Evolutionary conservation across 1,284 basidiomycete species (phyloP), one percentile per base, ranked within the genome.

Genomic region (Microbotryum lychnidis-dioicae): DNA sequence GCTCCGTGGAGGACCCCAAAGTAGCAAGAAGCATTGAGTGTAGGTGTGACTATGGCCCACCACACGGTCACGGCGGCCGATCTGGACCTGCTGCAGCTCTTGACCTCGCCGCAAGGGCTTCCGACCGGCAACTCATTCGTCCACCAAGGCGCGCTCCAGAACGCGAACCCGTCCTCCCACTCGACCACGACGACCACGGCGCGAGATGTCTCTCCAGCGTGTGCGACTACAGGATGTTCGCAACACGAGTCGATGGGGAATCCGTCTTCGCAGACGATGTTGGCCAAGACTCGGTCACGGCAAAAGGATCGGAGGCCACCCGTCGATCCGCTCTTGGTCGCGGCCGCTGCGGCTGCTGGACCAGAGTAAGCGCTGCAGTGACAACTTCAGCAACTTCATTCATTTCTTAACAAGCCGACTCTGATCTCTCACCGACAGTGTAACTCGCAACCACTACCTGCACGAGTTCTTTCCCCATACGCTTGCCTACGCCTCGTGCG

Each of bases 381-480:
- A 44, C 6, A 16, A 18, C 1, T 23, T 47, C 20, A 31, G 44
- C 45, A 1, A 21, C 12, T 25, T 23, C 45, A 14, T 10, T 33
- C 29, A 16, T 14, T 25, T 16, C 27, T 31, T 51, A 44, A 6
- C 9, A n/a, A 5, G 23, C n/a, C n/a, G n/a, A n/a, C n/a, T n/a
- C n/a, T 10, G 12, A 9, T 31, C 31, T 31, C 49, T 44, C 1
- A 8, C 27, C 21, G 33, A 20, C 47, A 72, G 72, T 44, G 56
- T 70, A 23, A 74, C 73, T 21, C 62, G 73, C 16, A 71, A 71
- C 45, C 73, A 74, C 66, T 73, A 67, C 61, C 61, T 73, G 18
- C 73, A 74, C 62, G 66, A 70, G 56, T 71, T 66, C 64, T 66
- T 61, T 45, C 71, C 68, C 2, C 66, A 67, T 21, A 47, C 57